Evolutionary conservation across 2,329 filamentous ascomycete species (phyloP).

Genomic region (Amesomyces nigricolor): DNA sequence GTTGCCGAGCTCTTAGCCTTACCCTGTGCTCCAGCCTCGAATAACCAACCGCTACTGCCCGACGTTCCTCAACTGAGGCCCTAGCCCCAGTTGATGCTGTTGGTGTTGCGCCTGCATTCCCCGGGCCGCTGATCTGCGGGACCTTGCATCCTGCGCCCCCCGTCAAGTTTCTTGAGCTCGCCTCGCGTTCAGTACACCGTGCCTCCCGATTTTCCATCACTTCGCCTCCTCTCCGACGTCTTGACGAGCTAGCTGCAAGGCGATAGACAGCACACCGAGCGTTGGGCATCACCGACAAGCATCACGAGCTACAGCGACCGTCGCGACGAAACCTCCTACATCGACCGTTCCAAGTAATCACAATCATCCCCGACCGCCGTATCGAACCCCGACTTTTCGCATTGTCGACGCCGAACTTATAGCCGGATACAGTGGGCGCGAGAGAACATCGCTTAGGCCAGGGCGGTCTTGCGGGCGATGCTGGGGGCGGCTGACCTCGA

Average conservation of each 20-base stretch:
- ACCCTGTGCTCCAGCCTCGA: background rate
- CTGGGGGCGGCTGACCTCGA: constrained; percentile 37
- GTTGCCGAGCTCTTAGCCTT: background rate
- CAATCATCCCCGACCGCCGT: background rate
- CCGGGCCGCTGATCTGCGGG: constrained; percentile 1
- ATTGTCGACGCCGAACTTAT: constrained; percentile 3
- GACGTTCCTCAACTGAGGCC: background rate
- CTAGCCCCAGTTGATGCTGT: background rate
- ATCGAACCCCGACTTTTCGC: background rate
- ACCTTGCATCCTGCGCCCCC: constrained; percentile 9
- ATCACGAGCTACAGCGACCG: background rate
- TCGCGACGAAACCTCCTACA: background rate
- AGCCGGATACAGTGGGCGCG: constrained; percentile 2
- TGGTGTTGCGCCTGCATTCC: constrained; percentile 10
- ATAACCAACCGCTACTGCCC: background rate
- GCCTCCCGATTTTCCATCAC: constrained; percentile 2
- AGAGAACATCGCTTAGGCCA: constrained; percentile 28
- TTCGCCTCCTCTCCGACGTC: background rate
- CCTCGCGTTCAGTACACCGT: constrained; percentile 1
- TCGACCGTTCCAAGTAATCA: background rate
- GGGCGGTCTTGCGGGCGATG: constrained; percentile 39
- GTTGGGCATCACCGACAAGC: background rate
- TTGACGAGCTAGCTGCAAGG: background rate
- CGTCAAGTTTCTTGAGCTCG: background rate
- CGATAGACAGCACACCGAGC: background rate